Conservation (phyloP, 139 green algal genomes). For the Chlorella ohadii region DNA sequence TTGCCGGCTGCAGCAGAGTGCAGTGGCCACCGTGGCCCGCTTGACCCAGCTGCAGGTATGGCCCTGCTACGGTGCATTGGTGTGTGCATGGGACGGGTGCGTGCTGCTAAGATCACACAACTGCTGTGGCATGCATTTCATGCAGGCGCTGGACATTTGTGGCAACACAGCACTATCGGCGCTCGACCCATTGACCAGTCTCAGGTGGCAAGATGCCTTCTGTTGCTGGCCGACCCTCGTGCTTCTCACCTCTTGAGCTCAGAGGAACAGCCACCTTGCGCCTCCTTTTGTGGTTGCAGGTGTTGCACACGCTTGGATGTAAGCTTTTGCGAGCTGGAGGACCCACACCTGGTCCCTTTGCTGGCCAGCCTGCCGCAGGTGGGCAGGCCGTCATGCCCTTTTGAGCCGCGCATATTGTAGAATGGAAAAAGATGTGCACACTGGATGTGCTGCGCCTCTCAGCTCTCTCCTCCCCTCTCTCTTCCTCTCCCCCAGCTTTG, state of each 20-base stretch:
- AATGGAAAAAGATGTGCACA: too few relatives aligned
- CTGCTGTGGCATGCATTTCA: too few relatives aligned
- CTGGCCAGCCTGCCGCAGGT: conserved; percentile 2
- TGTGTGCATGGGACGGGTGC: too few relatives aligned
- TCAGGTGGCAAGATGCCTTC: too few relatives aligned
- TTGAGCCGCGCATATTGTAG: too few relatives aligned
- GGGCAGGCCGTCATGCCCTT: neutral
- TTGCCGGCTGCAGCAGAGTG: neutral
- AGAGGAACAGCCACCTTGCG: neutral
- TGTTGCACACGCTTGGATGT: neutral
- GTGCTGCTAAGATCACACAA: too few relatives aligned
- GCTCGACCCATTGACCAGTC: neutral
- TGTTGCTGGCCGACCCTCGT: too few relatives aligned
- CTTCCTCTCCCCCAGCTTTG: neutral
- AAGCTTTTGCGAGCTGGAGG: neutral
- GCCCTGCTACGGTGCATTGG: too few relatives aligned
- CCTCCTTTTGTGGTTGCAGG: neutral
- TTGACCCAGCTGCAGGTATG: neutral
- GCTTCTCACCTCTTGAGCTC: too few relatives aligned
- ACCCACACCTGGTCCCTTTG: neutral
- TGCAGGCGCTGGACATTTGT: neutral
- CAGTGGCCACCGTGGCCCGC: neutral
- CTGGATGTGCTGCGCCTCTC: too few relatives aligned
- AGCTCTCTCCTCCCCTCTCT: neutral
- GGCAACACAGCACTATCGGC: neutral